Percentiles rank a stretch among this genome's conserved stretches.
Evolutionary conservation across 1,139 yeast species (phyloP).

Genomic region (Taphrina sp.): DNA sequence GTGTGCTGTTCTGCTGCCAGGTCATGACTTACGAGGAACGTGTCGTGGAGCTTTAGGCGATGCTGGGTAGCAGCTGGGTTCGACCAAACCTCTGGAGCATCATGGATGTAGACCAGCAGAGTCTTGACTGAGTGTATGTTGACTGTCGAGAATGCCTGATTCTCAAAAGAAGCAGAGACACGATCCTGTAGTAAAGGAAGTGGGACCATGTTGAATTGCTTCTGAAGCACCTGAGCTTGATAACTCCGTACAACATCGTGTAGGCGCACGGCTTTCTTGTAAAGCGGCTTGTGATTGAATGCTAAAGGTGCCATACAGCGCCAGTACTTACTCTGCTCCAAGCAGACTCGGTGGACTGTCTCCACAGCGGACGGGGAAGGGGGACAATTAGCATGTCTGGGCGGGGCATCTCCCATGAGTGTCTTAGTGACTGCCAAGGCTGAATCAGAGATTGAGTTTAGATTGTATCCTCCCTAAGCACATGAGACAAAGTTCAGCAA

Average conservation of each 20-base stretch:
- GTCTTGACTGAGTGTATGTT: slow-evolving; percentile 64
- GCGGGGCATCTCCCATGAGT: slow-evolving; percentile 89
- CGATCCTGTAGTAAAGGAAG: slow-evolving; percentile 64
- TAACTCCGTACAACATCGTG: slow-evolving; percentile 71
- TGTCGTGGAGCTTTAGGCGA: slow-evolving; percentile 58
- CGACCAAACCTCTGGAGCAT: slow-evolving; percentile 93
- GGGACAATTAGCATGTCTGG: slow-evolving; percentile 57
- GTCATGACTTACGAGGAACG: slow-evolving; percentile 50
- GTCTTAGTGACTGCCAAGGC: slow-evolving; percentile 93
- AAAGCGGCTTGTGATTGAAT: slow-evolving; percentile 9
- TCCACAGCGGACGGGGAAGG: slow-evolving; percentile 73
- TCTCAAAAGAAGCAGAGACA: slow-evolving; percentile 55
- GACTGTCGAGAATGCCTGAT: slow-evolving; percentile 62
- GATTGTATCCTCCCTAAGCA: slow-evolving; percentile 78
- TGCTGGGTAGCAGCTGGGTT: slow-evolving; percentile 79
- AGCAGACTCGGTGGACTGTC: slow-evolving; percentile 78
- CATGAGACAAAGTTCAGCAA: slow-evolving; percentile 1
- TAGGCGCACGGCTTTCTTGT: slow-evolving; percentile 29
- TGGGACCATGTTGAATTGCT: slow-evolving; percentile 58
- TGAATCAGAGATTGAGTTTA: slow-evolving; percentile 83
- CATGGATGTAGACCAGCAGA: slow-evolving; percentile 73
- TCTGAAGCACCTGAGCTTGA: slow-evolving; percentile 61
- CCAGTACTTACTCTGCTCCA: slow-evolving; percentile 85
- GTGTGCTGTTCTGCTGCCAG: background rate
- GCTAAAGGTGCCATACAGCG: slow-evolving; percentile 74